A percentile compares a stretch with the other conserved stretches of the same genome.
Conservation (phyloP, 139 green algal genomes). For the Picochlorum sp. region DNA sequence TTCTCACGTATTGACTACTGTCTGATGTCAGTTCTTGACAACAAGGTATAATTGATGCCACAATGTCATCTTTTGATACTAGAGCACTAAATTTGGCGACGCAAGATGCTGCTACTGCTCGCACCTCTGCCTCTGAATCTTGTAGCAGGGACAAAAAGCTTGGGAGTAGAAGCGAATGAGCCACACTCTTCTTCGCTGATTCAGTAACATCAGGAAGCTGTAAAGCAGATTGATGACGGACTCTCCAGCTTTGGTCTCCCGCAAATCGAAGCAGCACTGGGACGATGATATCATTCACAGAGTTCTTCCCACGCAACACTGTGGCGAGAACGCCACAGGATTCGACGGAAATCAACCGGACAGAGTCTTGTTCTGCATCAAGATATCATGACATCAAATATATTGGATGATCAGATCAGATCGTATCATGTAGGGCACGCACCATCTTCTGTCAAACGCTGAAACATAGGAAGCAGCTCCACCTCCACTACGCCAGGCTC, state of each 20-base stretch:
- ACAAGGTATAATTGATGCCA: constrained; percentile 29
- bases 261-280: constrained; percentile 58
- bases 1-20: constrained; percentile 83
- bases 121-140: constrained; percentile 66
- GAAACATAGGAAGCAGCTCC: constrained; percentile 87
- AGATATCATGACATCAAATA: not conserved
- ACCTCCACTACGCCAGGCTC: constrained; percentile 63
- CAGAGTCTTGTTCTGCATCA: constrained; percentile 88
- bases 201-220: constrained; percentile 49
- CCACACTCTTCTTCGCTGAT: constrained; percentile 62
- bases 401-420: constrained; percentile 8
- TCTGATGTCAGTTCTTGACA: constrained; percentile 81
- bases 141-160: constrained; percentile 71
- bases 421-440: constrained; percentile 4
- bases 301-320: constrained; percentile 65
- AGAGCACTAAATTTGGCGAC: constrained; percentile 32
- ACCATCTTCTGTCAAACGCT: constrained; percentile 53
- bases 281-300: constrained; percentile 53
- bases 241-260: constrained; percentile 97
- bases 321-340: constrained; percentile 73
- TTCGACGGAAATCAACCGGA: constrained; percentile 92
- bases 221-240: constrained; percentile 91
- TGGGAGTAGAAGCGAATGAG: constrained; percentile 67
- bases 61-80: constrained; percentile 37
- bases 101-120: constrained; percentile 53